These are phyloP conservation scores for Spizellomyces punctatus DNA, from an alignment of 192 early-diverging fungal species.

Conservation along the genomic window DNA sequence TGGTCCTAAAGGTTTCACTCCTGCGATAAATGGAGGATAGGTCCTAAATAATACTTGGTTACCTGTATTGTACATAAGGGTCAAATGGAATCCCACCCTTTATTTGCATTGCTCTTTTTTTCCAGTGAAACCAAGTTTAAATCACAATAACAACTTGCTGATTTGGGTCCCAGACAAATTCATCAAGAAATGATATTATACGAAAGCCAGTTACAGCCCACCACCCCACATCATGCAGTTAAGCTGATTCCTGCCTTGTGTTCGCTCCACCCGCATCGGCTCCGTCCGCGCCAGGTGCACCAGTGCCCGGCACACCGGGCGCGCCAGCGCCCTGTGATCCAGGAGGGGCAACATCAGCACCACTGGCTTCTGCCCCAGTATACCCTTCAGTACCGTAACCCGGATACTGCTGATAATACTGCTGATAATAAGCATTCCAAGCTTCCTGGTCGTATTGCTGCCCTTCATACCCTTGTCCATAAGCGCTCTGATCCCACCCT, in stretches of 20 bases:
- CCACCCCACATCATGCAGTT: too few relatives aligned
- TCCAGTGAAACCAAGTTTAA: too few relatives aligned
- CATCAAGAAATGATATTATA: too few relatives aligned
- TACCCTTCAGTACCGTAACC: not conserved
- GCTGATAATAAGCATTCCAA: constrained; percentile 31
- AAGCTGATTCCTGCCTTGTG: too few relatives aligned
- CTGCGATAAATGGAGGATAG: too few relatives aligned
- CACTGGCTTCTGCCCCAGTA: too few relatives aligned
- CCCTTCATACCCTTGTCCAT: constrained; percentile 13
- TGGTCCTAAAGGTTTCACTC: too few relatives aligned
- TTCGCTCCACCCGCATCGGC: not conserved
- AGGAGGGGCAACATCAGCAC: not conserved
- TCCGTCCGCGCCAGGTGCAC: not conserved
- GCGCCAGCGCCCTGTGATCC: constrained; percentile 1
- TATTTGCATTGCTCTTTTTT: too few relatives aligned
- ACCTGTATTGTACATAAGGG: too few relatives aligned
- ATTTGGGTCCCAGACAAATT: not conserved
- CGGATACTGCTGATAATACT: constrained; percentile 18
- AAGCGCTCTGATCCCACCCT: not conserved
- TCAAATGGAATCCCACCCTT: too few relatives aligned
- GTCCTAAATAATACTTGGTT: too few relatives aligned
- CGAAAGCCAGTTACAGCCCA: too few relatives aligned
- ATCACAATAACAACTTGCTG: not conserved
- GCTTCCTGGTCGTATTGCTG: constrained; percentile 27
- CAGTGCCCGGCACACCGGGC: constrained; percentile 11